phyloP scores from a whole-genome alignment of 768 basidiomycete genomes.

The Coprinellus micaceus region DNA sequence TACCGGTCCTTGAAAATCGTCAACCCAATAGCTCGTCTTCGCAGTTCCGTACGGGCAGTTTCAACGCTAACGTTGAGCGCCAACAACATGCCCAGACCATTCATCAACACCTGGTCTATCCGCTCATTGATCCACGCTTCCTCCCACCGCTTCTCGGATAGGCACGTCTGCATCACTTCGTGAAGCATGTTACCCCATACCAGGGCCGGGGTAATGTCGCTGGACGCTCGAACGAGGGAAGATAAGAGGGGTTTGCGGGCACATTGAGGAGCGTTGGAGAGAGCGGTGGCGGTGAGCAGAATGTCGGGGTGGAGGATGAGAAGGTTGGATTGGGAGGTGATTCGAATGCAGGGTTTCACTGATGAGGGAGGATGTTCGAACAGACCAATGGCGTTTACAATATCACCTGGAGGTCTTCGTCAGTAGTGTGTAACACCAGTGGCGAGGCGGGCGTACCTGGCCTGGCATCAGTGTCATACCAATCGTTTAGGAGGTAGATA shows the following conservation, averaged over 20 bases:
- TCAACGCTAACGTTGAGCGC: conserved; percentile 49
- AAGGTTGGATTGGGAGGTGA: conserved; percentile 63
- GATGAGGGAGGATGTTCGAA: conserved; percentile 25
- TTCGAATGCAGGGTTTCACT: conserved; percentile 40
- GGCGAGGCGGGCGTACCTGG: conserved; percentile 41
- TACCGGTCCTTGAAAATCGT: conserved; percentile 63
- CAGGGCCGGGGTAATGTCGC: conserved; percentile 60
- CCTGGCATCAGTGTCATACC: conserved; percentile 62
- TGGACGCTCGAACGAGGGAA: conserved; percentile 52
- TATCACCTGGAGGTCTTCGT: conserved; percentile 54
- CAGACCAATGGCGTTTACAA: conserved; percentile 69
- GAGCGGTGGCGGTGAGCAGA: conserved; percentile 85
- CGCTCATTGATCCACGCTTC: conserved; percentile 54
- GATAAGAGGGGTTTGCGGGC: conserved; percentile 82
- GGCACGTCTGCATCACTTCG: conserved; percentile 81
- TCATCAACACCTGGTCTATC: conserved; percentile 53
- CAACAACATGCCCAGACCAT: conserved; percentile 58
- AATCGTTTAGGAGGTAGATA: conserved; percentile 74
- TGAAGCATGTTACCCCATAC: conserved; percentile 95
- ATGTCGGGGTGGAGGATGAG: conserved; percentile 91
- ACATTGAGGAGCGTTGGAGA: conserved; percentile 82
- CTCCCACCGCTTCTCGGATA: conserved; percentile 61
- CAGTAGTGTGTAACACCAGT: neutral
- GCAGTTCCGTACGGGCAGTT: conserved; percentile 11
- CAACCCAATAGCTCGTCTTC: conserved; percentile 57